A percentile compares a stretch with the other conserved stretches of the same genome.
phyloP scores from a whole-genome alignment of 2,329 filamentous ascomycete genomes.

The Erysiphe pulchra region DNA sequence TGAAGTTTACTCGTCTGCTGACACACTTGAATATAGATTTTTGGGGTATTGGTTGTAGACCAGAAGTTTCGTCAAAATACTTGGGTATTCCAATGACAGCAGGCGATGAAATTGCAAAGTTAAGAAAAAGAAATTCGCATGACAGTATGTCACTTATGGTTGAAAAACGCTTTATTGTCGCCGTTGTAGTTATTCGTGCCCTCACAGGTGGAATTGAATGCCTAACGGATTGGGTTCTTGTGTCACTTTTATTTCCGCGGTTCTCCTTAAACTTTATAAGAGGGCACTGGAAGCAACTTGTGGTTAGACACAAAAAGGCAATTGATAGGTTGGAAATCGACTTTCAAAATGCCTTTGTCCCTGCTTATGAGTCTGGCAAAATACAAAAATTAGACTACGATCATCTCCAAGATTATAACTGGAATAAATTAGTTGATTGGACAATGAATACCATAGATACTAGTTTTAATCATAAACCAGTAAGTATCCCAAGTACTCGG shows the following conservation, averaged over 20 bases:
- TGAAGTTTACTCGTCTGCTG: slow-evolving; percentile 5
- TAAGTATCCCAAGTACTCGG: slow-evolving; percentile 23
- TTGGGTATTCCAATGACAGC: slow-evolving; percentile 6
- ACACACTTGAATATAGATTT: slow-evolving; percentile 8
- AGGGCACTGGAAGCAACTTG: slow-evolving; percentile 27
- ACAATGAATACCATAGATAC: slow-evolving; percentile 20
- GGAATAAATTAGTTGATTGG: slow-evolving; percentile 41
- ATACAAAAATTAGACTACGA: slow-evolving; percentile 37
- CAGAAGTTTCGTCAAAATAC: slow-evolving; percentile 2
- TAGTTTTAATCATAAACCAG: slow-evolving; percentile 16
- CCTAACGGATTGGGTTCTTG: slow-evolving; percentile 32
- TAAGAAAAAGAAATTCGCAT: slow-evolving; percentile 11
- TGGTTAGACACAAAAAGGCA: slow-evolving; percentile 19
- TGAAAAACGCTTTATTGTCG: slow-evolving; percentile 25
- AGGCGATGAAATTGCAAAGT: slow-evolving; percentile 5
- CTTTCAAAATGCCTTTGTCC: slow-evolving; percentile 39
- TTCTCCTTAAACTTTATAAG: slow-evolving; percentile 24
- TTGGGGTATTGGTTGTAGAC: slow-evolving; percentile 6
- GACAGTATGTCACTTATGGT: slow-evolving; percentile 16
- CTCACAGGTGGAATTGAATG: slow-evolving; percentile 34
- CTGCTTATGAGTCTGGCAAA: slow-evolving; percentile 36
- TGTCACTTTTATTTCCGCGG: slow-evolving; percentile 28
- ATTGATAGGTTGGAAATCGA: slow-evolving; percentile 31
- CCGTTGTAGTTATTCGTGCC: slow-evolving; percentile 30
- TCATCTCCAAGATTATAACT: slow-evolving; percentile 38